These are phyloP conservation scores for Monilinia laxa DNA, from an alignment of 2,329 filamentous ascomycete genomes.

Conservation along the genomic window DNA sequence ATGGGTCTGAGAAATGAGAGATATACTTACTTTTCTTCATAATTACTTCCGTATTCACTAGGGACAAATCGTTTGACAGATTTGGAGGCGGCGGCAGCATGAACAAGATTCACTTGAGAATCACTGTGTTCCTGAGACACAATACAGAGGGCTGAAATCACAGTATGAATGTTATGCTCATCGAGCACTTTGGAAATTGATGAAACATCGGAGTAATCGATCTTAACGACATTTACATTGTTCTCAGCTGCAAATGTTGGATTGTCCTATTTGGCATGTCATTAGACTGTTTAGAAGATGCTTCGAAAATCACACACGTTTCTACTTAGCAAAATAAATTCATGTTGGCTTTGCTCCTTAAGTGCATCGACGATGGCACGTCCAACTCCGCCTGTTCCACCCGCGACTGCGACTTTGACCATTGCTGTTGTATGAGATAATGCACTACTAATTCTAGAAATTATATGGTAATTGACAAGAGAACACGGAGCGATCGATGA, in stretches of 20 bases:
- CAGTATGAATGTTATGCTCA: conserved; percentile 34
- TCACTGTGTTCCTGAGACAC: conserved; percentile 38
- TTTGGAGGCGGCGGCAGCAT: conserved; percentile 38
- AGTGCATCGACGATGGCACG: conserved; percentile 36
- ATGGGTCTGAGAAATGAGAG: too few relatives aligned
- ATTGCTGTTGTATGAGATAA: neutral
- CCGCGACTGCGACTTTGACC: conserved; percentile 27
- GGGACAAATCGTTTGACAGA: conserved; percentile 42
- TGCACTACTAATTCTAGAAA: neutral
- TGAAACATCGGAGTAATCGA: conserved; percentile 4
- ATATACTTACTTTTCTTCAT: conserved; percentile 32
- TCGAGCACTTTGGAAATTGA: conserved; percentile 21
- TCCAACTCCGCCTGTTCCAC: conserved; percentile 37
- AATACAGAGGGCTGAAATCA: conserved; percentile 43
- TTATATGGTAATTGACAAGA: neutral
- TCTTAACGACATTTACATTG: neutral
- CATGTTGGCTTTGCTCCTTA: conserved; percentile 34
- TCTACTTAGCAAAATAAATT: conserved; percentile 38
- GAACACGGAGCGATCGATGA: neutral
- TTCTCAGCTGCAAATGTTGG: neutral
- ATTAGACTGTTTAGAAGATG: neutral
- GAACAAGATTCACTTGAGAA: conserved; percentile 42
- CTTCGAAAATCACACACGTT: conserved; percentile 29
- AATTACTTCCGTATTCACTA: conserved; percentile 44
- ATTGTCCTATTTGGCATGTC: neutral